Percentiles rank a stretch among this genome's conserved stretches.
phyloP scores from a whole-genome alignment of 1,284 basidiomycete genomes.

The Cutaneotrichosporon sp. region DNA sequence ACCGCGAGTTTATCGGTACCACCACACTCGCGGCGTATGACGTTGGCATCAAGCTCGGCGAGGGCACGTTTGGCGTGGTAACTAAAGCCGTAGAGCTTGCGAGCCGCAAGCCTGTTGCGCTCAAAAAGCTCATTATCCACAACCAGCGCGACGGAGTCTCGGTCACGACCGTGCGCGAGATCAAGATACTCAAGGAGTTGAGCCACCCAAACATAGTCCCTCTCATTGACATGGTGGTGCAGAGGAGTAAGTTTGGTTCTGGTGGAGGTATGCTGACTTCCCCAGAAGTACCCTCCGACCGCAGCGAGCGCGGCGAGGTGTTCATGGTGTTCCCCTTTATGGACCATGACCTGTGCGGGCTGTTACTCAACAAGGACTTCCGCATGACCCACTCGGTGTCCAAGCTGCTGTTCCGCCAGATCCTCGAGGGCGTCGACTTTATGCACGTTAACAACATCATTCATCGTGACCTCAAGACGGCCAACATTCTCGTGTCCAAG shows the following conservation, averaged over 20 bases:
- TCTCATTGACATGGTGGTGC: slow-evolving; percentile 81
- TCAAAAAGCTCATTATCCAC: slow-evolving; percentile 81
- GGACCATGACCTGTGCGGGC: slow-evolving; percentile 96
- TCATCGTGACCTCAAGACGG: slow-evolving; percentile 98
- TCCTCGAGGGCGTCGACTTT: slow-evolving; percentile 89
- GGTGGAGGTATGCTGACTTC: neutral
- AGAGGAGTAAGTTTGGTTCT: slow-evolving; percentile 38
- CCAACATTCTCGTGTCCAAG: slow-evolving; percentile 91
- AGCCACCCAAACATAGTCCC: slow-evolving; percentile 80
- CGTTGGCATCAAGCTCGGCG: slow-evolving; percentile 76
- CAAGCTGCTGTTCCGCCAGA: slow-evolving; percentile 93
- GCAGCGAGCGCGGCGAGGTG: slow-evolving; percentile 52
- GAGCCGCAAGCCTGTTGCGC: slow-evolving; percentile 66
- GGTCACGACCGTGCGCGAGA: slow-evolving; percentile 95
- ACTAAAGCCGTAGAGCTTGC: slow-evolving; percentile 70
- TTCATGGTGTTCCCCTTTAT: slow-evolving; percentile 99
- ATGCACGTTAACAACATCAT: slow-evolving; percentile 92
- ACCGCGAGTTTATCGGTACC: slow-evolving; percentile 67
- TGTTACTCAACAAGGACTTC: slow-evolving; percentile 84
- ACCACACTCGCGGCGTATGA: slow-evolving; percentile 73
- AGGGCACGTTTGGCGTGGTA: slow-evolving; percentile 92
- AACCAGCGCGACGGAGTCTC: slow-evolving; percentile 89
- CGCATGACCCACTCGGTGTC: slow-evolving; percentile 74
- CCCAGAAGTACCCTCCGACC: slow-evolving; percentile 24
- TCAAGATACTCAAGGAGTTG: slow-evolving; percentile 89